phyloP scores from a whole-genome alignment of 345 rosid species.

The Populus deltoides region DNA sequence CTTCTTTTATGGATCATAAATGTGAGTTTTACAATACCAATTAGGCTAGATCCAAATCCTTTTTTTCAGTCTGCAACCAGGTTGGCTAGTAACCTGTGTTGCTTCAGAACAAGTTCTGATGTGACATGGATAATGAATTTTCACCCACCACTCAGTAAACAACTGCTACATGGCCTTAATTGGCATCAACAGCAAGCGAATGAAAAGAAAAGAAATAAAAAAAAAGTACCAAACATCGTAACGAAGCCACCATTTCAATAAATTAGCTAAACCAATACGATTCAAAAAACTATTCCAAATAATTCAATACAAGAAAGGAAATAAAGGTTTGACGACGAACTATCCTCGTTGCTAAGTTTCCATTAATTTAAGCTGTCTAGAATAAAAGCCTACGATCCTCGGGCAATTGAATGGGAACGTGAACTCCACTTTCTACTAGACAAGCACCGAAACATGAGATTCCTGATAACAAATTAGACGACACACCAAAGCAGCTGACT shows the following conservation, averaged over 20 bases:
- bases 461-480: background rate
- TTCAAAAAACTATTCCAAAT: background rate
- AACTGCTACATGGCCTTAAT: background rate
- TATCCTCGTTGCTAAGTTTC: background rate
- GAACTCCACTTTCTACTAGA: constrained; percentile 7
- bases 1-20: background rate
- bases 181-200: background rate
- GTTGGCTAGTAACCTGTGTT: background rate
- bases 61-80: too few relatives aligned
- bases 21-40: too few relatives aligned
- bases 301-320: background rate
- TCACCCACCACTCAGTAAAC: too few relatives aligned
- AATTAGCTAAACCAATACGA: background rate
- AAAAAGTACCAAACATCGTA: background rate
- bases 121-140: background rate
- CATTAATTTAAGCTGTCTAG: constrained; percentile 16
- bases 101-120: background rate
- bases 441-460: constrained; percentile 8
- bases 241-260: background rate
- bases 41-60: too few relatives aligned
- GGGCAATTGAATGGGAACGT: background rate
- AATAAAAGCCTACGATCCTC: background rate
- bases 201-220: background rate
- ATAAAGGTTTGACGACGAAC: background rate
- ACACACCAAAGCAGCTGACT: background rate